Evolutionary conservation across 2,329 filamentous ascomycete species (phyloP).

Genomic region (Peltaster fructicola): DNA sequence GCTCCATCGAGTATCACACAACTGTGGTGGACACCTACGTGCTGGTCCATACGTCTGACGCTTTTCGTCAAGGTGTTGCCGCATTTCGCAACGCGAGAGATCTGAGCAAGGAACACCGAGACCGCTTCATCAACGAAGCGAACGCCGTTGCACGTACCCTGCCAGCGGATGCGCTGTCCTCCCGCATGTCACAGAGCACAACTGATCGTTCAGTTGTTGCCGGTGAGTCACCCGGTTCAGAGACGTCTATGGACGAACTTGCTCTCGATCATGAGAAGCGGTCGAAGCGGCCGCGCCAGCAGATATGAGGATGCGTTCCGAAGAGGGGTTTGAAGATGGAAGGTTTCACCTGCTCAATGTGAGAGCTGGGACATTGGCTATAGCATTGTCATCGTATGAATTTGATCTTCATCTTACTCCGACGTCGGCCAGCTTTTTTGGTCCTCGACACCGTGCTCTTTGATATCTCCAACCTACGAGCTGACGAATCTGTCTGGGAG

Average conservation of each 20-base stretch:
- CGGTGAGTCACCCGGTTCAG: slow-evolving; percentile 3
- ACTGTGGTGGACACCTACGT: slow-evolving; percentile 6
- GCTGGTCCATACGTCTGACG: slow-evolving; percentile 7
- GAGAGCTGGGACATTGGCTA: too few species aligned
- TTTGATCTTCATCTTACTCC: too few species aligned
- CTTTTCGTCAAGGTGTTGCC: slow-evolving; percentile 7
- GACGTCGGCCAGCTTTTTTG: too few species aligned
- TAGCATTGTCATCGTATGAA: too few species aligned
- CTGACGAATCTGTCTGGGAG: too few species aligned
- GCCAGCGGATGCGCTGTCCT: slow-evolving; percentile 1
- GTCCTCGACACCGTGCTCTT: too few species aligned
- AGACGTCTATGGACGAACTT: slow-evolving; percentile 3
- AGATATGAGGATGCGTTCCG: too few species aligned
- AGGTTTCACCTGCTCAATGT: too few species aligned
- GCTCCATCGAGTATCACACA: slow-evolving; percentile 9
- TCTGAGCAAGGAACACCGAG: slow-evolving; percentile 9
- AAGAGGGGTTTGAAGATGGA: too few species aligned
- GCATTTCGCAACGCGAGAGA: slow-evolving; percentile 11
- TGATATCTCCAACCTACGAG: too few species aligned
- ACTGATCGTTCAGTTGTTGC: slow-evolving; percentile 1
- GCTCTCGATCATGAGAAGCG: slow-evolving; percentile 1
- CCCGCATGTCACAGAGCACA: slow-evolving; percentile 1
- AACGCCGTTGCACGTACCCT: slow-evolving; percentile 2
- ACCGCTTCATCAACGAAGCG: slow-evolving; percentile 8
- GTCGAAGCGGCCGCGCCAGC: slow-evolving; percentile 1